Base-by-base conservation (phyloP, 306 rosid species). In the Cicer bijugum region DNA sequence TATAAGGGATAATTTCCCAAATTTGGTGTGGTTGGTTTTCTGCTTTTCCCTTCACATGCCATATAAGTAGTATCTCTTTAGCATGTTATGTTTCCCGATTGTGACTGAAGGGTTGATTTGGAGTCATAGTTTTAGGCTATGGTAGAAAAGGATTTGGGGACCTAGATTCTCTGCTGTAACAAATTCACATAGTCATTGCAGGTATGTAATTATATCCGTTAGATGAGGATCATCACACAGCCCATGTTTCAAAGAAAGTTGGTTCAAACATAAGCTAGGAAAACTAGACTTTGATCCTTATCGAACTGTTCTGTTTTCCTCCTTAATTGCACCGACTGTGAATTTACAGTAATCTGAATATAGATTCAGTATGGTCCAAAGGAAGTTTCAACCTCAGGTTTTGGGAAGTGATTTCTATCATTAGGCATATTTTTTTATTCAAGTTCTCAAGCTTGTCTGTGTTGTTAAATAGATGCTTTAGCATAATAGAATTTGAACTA, bases 31-130 rank as follows among this genome's bases (percentile, higher is more conserved):
- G 71, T 70, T 64, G 40, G 71, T 70, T 43, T 51, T 76, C 62
- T 72, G 17, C 53, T 61, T 73, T 78, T 75, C 73, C 75, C 67
- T 45, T 68, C 82, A 68, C 12, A 15, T 69, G 77, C 72, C 78
- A 40, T 74, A 16, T 61, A 67, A 46, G 37, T 57, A 59, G 61
- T 59, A 75, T 19, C 69, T 72, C 58, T 74, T 73, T 81, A 20
- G 72, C 63, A 50, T 33, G 67, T 81, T 47, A 17, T 66, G 78
- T 62, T 50, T 66, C 59, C 4, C 82, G 82, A 76, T 51, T 37
- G 67, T 61, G 80, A 58, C 69, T 56, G 63, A 72, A 61, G 70
- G 65, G 55, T 55, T 58, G 38, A 65, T 35, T 77, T 20, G 60
- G 67, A 67, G 63, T 40, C 38, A 57, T 63, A 20, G 63, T 23